Evolutionary conservation across 2,329 filamentous ascomycete genomes (phyloP).

Genomic region (Trichophyton schoenleinii): DNA sequence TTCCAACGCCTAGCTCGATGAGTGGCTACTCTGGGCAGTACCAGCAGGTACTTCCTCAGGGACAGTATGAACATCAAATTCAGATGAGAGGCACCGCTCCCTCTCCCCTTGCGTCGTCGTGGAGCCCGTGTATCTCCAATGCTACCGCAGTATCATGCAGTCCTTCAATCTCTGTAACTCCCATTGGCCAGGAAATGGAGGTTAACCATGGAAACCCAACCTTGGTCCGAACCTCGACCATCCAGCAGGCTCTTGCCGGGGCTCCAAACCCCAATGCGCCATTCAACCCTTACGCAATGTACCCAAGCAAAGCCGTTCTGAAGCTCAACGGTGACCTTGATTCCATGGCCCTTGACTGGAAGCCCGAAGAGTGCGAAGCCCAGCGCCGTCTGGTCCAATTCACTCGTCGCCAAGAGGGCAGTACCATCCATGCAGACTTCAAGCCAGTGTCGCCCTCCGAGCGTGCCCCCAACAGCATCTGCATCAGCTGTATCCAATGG

Average conservation of each 20-base stretch:
- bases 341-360: conserved; percentile 74
- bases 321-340: conserved; percentile 79
- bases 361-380: conserved; percentile 62
- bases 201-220: conserved; percentile 41
- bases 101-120: conserved; percentile 37
- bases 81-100: conserved; percentile 37
- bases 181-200: conserved; percentile 27
- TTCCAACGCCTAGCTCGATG: conserved; percentile 37
- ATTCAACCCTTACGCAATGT: conserved; percentile 70
- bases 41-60: conserved; percentile 25
- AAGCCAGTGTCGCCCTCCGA: conserved; percentile 66
- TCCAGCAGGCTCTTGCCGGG: conserved; percentile 36
- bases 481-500: conserved; percentile 97
- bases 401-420: conserved; percentile 66
- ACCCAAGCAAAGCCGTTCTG: conserved; percentile 70
- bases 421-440: conserved; percentile 70
- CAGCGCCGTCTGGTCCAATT: conserved; percentile 82
- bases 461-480: conserved; percentile 70
- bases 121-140: conserved; percentile 38
- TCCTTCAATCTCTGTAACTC: conserved; percentile 30
- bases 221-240: conserved; percentile 54
- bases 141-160: conserved; percentile 34
- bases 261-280: conserved; percentile 38
- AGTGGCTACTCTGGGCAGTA: conserved; percentile 30
- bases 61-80: conserved; percentile 32